Evolutionary conservation across 2,329 filamentous ascomycete genomes (phyloP).

Genomic region (Pseudodiploospora longispora): DNA sequence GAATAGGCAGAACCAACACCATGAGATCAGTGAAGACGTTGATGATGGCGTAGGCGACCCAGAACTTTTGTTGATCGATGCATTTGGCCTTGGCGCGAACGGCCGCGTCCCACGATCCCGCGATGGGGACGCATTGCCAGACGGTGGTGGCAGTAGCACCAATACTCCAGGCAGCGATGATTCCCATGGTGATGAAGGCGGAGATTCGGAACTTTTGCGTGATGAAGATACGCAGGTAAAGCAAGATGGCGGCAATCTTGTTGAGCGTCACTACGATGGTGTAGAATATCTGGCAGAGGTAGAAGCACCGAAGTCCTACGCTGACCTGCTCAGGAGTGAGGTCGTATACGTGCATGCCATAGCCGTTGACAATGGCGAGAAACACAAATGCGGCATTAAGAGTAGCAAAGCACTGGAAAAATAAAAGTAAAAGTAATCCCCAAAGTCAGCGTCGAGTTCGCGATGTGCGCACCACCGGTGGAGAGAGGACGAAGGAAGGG

Average conservation of each 20-base stretch:
- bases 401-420: slow-evolving; percentile 20
- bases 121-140: slow-evolving; percentile 38
- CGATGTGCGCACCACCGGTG: not conserved
- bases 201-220: slow-evolving; percentile 30
- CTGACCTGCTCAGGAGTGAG: slow-evolving; percentile 20
- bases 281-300: slow-evolving; percentile 39
- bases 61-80: slow-evolving; percentile 34
- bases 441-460: not conserved
- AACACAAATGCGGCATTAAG: slow-evolving; percentile 25
- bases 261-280: slow-evolving; percentile 41
- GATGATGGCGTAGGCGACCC: slow-evolving; percentile 34
- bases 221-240: slow-evolving; percentile 43
- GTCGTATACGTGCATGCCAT: slow-evolving; percentile 30
- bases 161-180: slow-evolving; percentile 34
- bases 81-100: slow-evolving; percentile 30
- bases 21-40: slow-evolving; percentile 30
- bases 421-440: no score
- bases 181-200: slow-evolving; percentile 28
- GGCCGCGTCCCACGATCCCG: slow-evolving; percentile 32
- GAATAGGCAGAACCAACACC: slow-evolving; percentile 27
- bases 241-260: slow-evolving; percentile 40
- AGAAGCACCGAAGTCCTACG: slow-evolving; percentile 30
- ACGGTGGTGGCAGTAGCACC: slow-evolving; percentile 34
- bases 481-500: slow-evolving; percentile 3
- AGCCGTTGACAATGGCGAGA: slow-evolving; percentile 28